A percentile compares a stretch with the other conserved stretches of the same genome.
Conservation (phyloP, 2,329 filamentous ascomycete genomes). For the Xylariaceae sp. region DNA sequence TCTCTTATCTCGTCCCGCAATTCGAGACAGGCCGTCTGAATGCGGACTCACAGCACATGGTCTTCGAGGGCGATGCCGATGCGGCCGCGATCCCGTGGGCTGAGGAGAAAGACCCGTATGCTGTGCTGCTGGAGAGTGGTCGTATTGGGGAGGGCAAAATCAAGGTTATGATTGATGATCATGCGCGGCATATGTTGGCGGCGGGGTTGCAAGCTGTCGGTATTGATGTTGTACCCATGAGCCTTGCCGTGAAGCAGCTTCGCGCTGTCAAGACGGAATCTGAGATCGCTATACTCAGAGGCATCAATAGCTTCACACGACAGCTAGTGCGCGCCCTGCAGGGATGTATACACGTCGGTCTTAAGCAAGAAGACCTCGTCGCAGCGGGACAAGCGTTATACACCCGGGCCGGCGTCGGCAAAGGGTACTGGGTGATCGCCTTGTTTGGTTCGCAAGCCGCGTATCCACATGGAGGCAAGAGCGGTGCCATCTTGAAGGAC, state of each 20-base stretch:
- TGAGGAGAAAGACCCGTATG: constrained; percentile 38
- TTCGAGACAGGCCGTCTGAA: constrained; percentile 40
- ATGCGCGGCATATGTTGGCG: constrained; percentile 39
- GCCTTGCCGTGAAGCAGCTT: constrained; percentile 32
- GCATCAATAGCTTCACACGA: constrained; percentile 39
- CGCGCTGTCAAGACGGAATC: constrained; percentile 38
- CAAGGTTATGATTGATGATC: constrained; percentile 40
- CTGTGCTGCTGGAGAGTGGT: constrained; percentile 28
- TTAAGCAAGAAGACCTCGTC: constrained; percentile 37
- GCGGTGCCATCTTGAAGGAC: constrained; percentile 34
- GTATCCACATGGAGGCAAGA: constrained; percentile 39
- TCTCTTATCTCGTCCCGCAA: constrained; percentile 39
- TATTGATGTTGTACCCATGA: constrained; percentile 39
- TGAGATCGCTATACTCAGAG: constrained; percentile 37
- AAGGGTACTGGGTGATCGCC: constrained; percentile 39
- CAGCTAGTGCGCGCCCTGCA: constrained; percentile 38
- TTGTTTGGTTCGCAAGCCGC: constrained; percentile 40
- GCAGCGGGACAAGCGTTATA: constrained; percentile 31
- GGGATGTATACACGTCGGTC: constrained; percentile 34
- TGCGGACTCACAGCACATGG: constrained; percentile 35
- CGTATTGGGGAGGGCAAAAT: constrained; percentile 22
- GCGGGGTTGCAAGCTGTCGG: constrained; percentile 36
- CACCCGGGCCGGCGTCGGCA: constrained; percentile 34
- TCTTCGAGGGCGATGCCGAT: constrained; percentile 32
- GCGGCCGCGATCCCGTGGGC: constrained; percentile 37